phyloP scores from a whole-genome alignment of 1,139 yeast species.

The Dujonia santamariae region DNA sequence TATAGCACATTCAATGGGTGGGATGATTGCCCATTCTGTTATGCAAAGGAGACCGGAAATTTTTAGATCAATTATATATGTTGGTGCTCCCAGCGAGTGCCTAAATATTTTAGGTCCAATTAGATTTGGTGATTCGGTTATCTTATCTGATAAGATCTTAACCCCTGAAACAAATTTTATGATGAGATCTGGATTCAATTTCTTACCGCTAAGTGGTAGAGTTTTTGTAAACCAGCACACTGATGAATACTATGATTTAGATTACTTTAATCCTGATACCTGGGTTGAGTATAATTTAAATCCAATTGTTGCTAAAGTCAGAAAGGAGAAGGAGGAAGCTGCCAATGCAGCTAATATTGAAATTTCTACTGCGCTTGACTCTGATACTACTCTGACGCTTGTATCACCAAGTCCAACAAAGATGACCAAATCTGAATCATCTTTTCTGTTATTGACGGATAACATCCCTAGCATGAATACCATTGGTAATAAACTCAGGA shows the following conservation, averaged over 20 bases:
- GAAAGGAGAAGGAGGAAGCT: constrained; percentile 17
- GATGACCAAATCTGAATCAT: constrained; percentile 2
- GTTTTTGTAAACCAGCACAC: constrained; percentile 65
- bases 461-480: constrained; percentile 19
- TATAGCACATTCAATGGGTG: constrained; percentile 94
- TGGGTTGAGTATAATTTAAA: constrained; percentile 78
- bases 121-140: constrained; percentile 75
- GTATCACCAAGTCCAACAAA: background rate
- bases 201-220: constrained; percentile 72
- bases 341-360: background rate
- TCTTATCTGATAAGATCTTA: constrained; percentile 68
- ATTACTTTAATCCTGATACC: constrained; percentile 73
- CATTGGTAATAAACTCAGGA: constrained; percentile 20
- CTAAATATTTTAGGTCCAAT: constrained; percentile 85
- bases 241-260: constrained; percentile 58
- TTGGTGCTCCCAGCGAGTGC: constrained; percentile 82
- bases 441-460: constrained; percentile 5
- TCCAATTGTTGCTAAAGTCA: constrained; percentile 60
- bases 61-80: constrained; percentile 73
- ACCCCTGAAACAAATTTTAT: constrained; percentile 82
- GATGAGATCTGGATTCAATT: constrained; percentile 81
- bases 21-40: constrained; percentile 76
- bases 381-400: constrained; percentile 6
- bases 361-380: constrained; percentile 5
- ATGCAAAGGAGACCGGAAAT: constrained; percentile 65